Conservation (phyloP, 2,329 filamentous ascomycete genomes). For the Aspergillus felis region DNA sequence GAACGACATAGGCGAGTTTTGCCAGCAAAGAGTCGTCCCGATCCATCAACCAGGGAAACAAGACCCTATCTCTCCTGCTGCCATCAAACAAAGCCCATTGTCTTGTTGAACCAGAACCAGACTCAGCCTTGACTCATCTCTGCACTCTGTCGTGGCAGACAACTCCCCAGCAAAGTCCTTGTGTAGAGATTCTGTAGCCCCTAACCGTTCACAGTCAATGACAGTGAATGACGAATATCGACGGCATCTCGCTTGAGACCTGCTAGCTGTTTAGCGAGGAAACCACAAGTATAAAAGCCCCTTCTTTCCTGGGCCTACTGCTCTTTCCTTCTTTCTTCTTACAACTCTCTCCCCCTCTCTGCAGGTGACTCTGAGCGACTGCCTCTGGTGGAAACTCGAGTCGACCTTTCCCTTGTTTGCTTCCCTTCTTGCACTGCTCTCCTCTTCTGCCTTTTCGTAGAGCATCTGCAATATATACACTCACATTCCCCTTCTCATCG, state of each 20-base stretch:
- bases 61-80: neutral
- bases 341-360: neutral
- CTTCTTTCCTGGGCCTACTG: neutral
- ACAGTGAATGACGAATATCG: neutral
- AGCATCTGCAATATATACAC: neutral
- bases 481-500: neutral
- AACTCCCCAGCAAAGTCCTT: neutral
- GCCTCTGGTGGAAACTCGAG: neutral
- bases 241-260: neutral
- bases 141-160: neutral
- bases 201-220: neutral
- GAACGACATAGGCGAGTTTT: neutral
- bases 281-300: neutral
- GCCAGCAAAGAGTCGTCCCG: neutral
- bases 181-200: neutral
- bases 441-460: neutral
- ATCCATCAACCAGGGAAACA: neutral
- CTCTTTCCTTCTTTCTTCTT: neutral
- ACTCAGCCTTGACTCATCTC: neutral
- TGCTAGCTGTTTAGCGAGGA: neutral
- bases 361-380: neutral
- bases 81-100: neutral
- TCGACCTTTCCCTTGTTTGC: neutral
- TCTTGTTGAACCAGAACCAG: neutral
- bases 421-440: neutral